phyloP scores from a whole-genome alignment of 2,329 filamentous ascomycete genomes.

The Leptographium lundbergii region DNA sequence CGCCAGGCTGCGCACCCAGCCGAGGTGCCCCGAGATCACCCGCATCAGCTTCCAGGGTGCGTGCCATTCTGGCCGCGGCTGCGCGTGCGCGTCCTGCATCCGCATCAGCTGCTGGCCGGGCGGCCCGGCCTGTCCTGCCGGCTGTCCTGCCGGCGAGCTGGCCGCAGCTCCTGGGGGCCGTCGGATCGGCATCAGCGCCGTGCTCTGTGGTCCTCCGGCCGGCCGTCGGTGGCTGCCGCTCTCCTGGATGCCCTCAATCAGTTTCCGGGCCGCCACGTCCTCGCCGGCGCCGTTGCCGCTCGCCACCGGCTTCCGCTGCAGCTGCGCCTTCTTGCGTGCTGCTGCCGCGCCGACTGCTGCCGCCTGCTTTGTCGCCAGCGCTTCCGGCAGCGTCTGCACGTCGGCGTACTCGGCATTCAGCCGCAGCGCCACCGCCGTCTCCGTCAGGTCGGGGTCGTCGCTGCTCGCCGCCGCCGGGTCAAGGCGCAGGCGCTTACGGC shows the following conservation, averaged over 20 bases:
- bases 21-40: constrained; percentile 90
- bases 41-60: constrained; percentile 97
- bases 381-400: constrained; percentile 64
- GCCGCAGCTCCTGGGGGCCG: constrained; percentile 12
- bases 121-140: constrained; percentile 15
- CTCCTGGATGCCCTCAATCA: constrained; percentile 52
- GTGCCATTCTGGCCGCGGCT: constrained; percentile 83
- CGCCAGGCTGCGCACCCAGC: constrained; percentile 82
- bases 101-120: constrained; percentile 24
- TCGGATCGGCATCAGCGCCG: constrained; percentile 23
- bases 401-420: constrained; percentile 65
- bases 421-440: constrained; percentile 37
- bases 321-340: constrained; percentile 27
- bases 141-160: background rate
- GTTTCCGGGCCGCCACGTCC: constrained; percentile 43
- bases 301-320: constrained; percentile 33
- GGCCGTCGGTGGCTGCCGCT: constrained; percentile 17
- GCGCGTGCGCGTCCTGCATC: constrained; percentile 18
- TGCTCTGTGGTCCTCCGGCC: constrained; percentile 16
- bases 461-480: constrained; percentile 23
- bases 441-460: constrained; percentile 25
- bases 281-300: constrained; percentile 15
- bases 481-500: constrained; percentile 21
- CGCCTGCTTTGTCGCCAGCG: constrained; percentile 68
- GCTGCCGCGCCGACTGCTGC: constrained; percentile 43